These are phyloP conservation scores for Phytophthora pluvialis DNA, from an alignment of 352 stramenopile species.

Conservation along the genomic window DNA sequence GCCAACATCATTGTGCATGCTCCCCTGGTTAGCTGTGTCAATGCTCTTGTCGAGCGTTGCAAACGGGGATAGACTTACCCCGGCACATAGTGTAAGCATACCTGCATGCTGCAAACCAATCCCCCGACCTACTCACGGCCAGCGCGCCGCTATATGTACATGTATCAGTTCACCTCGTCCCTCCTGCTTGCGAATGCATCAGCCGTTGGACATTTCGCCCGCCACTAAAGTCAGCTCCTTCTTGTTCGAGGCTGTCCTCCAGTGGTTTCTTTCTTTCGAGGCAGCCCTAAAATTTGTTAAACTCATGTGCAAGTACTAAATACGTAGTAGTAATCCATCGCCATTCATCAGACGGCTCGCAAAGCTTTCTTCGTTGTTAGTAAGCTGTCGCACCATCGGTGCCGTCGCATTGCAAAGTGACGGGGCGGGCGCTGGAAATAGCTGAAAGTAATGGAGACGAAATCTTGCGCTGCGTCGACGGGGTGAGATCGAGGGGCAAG, in stretches of 20 bases:
- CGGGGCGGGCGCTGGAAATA: conserved; percentile 31
- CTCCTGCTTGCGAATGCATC: not conserved
- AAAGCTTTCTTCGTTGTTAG: too few relatives aligned
- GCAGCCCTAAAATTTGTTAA: too few relatives aligned
- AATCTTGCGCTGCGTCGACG: conserved; percentile 9
- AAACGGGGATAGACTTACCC: conserved; percentile 6
- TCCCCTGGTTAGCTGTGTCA: too few relatives aligned
- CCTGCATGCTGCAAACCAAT: not conserved
- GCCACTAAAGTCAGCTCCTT: not conserved
- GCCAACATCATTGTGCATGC: too few relatives aligned
- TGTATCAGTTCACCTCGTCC: not conserved
- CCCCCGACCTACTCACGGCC: not conserved
- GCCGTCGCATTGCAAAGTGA: conserved; percentile 24
- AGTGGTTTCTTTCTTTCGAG: conserved; percentile 8
- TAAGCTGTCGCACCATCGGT: conserved; percentile 15
- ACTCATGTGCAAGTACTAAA: not conserved
- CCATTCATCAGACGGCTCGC: not conserved
- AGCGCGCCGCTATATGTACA: not conserved
- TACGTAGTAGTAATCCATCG: too few relatives aligned
- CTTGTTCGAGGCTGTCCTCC: conserved; percentile 3
- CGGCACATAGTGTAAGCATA: not conserved
- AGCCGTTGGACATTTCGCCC: conserved; percentile 1
- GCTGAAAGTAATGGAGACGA: conserved; percentile 18
- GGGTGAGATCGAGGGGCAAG: conserved; percentile 26
- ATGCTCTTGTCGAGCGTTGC: not conserved